Percentiles rank a stretch among this genome's conserved stretches.
Evolutionary conservation across 805 yeast genomes (phyloP).

Genomic region (Yamadazyma laniorum): DNA sequence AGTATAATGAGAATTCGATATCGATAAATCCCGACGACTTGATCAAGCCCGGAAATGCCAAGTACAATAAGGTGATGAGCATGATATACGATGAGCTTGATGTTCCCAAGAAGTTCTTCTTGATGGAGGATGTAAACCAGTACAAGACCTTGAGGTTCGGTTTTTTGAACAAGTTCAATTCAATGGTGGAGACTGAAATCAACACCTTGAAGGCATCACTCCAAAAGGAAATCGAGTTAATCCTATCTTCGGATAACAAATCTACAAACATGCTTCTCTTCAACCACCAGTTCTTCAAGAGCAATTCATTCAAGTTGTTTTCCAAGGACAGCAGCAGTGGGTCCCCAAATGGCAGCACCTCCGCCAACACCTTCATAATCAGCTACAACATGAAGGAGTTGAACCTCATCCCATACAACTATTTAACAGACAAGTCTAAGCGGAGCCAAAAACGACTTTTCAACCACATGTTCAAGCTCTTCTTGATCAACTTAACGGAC

Average conservation of each 20-base stretch:
- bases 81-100: slow-evolving; percentile 21
- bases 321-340: slow-evolving; percentile 9
- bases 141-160: slow-evolving; percentile 23
- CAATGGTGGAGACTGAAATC: slow-evolving; percentile 24
- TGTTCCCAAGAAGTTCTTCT: slow-evolving; percentile 25
- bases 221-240: slow-evolving; percentile 29
- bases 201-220: slow-evolving; percentile 26
- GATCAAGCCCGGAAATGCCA: slow-evolving; percentile 4
- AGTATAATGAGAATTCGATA: slow-evolving; percentile 15
- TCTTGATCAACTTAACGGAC: slow-evolving; percentile 36
- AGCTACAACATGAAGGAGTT: slow-evolving; percentile 31
- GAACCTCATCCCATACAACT: slow-evolving; percentile 36
- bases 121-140: slow-evolving; percentile 27
- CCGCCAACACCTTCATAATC: slow-evolving; percentile 15
- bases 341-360: not conserved
- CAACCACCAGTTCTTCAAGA: slow-evolving; percentile 24
- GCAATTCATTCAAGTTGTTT: slow-evolving; percentile 29
- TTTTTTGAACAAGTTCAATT: slow-evolving; percentile 16
- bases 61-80: slow-evolving; percentile 11
- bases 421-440: slow-evolving; percentile 15
- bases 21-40: slow-evolving; percentile 14
- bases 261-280: slow-evolving; percentile 20
- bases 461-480: slow-evolving; percentile 35
- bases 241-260: slow-evolving; percentile 20
- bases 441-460: slow-evolving; percentile 17